phyloP scores from a whole-genome alignment of 2,329 filamentous ascomycete species.

The Colletotrichum sidae region DNA sequence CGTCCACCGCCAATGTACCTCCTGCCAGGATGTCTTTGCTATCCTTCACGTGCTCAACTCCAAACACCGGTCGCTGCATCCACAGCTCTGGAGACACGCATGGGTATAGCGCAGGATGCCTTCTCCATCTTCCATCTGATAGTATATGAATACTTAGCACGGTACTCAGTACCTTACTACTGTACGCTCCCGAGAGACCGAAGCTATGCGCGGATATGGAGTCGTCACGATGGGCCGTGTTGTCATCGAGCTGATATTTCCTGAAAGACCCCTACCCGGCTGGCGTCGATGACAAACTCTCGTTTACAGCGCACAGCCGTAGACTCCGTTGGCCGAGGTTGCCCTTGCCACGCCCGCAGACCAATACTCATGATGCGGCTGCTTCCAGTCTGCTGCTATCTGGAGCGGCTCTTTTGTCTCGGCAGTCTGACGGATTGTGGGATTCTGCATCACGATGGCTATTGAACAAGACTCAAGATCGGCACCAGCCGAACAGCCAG shows the following conservation, averaged over 20 bases:
- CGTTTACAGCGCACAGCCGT: not conserved
- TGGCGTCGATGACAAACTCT: not conserved
- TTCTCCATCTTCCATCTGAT: not conserved
- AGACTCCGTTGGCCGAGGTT: constrained; percentile 6
- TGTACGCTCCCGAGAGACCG: too few relatives aligned
- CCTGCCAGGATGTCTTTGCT: not conserved
- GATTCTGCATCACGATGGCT: constrained; percentile 20
- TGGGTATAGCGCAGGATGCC: not conserved
- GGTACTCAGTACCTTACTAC: too few relatives aligned
- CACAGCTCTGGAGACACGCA: constrained; percentile 9
- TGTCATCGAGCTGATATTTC: constrained; percentile 5
- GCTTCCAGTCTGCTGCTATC: not conserved
- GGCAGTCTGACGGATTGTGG: not conserved
- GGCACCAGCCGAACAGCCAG: constrained; percentile 11
- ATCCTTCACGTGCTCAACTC: constrained; percentile 8
- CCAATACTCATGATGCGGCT: not conserved
- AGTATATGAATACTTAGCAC: not conserved
- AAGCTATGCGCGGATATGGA: constrained; percentile 2
- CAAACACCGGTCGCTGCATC: constrained; percentile 11
- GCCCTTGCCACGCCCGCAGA: constrained; percentile 6
- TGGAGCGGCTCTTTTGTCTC: too few relatives aligned
- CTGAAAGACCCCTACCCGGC: constrained; percentile 7
- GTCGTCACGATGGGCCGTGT: constrained; percentile 5
- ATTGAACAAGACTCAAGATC: constrained; percentile 10
- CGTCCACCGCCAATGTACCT: not conserved